Evolutionary conservation across 345 rosid genomes (phyloP).

Genomic region (Tarenaya hassleriana): DNA sequence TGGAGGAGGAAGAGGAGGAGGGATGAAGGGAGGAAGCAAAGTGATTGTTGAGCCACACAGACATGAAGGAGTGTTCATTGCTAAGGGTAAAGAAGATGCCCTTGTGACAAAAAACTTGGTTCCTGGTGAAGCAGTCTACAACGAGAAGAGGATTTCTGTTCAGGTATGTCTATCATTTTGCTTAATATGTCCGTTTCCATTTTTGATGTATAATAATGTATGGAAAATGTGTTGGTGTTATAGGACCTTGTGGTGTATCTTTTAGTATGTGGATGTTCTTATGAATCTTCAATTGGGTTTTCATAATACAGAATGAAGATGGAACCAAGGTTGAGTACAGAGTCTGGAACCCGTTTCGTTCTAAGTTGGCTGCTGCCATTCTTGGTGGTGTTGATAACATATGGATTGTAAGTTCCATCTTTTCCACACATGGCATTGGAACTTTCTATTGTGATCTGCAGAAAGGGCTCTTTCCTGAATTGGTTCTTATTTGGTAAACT

Average conservation of each 20-base stretch:
- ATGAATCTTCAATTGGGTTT: too few species aligned
- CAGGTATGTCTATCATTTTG: constrained; percentile 41
- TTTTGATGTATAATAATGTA: too few species aligned
- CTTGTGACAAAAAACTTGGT: constrained; percentile 68
- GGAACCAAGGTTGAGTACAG: constrained; percentile 42
- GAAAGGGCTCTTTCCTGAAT: too few species aligned
- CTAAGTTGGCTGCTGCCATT: constrained; percentile 76
- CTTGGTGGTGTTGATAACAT: constrained; percentile 85
- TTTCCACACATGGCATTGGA: not conserved
- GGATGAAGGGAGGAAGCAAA: constrained; percentile 71
- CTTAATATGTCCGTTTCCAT: not conserved
- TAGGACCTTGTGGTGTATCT: too few species aligned
- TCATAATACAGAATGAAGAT: not conserved
- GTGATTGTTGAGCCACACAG: constrained; percentile 66
- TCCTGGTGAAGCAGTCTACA: constrained; percentile 68
- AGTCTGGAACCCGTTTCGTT: constrained; percentile 78
- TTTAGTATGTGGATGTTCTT: not conserved
- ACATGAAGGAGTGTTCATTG: constrained; percentile 63
- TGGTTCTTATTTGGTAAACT: too few species aligned
- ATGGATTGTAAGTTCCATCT: constrained; percentile 47
- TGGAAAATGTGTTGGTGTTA: too few species aligned
- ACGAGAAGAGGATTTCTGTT: constrained; percentile 61
- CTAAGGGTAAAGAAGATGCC: constrained; percentile 72
- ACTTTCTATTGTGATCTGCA: not conserved
- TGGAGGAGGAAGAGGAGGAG: constrained; percentile 50